phyloP scores from a whole-genome alignment of 2,329 filamentous ascomycete species.

The Ophiostoma sp. region DNA sequence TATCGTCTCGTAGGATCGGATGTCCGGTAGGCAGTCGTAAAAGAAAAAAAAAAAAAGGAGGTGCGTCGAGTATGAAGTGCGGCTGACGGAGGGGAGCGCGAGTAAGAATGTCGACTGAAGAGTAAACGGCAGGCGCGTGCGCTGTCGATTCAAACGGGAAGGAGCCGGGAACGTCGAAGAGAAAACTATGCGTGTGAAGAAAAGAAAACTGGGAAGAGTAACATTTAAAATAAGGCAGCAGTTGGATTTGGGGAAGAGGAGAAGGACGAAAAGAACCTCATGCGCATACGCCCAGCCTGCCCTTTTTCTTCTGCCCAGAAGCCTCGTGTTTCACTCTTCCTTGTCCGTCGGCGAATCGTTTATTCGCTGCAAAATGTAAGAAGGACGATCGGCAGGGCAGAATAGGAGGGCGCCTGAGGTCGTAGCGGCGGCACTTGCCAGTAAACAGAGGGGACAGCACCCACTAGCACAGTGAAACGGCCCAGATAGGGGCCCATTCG shows the following conservation, averaged over 20 bases:
- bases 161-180: background rate
- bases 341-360: background rate
- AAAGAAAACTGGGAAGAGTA: background rate
- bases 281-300: background rate
- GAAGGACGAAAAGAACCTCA: too few species aligned
- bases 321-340: conserved; percentile 8
- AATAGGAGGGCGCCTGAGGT: background rate
- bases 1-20: background rate
- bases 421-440: background rate
- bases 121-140: background rate
- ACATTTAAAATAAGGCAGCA: background rate
- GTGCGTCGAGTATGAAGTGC: background rate
- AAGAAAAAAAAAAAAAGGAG: background rate
- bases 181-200: background rate
- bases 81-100: background rate
- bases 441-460: background rate
- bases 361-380: background rate
- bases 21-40: background rate
- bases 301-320: background rate
- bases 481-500: background rate
- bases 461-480: background rate
- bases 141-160: background rate
- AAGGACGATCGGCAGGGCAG: conserved; percentile 4
- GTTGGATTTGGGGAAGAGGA: background rate
- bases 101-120: background rate